Evolutionary conservation across 2,329 filamentous ascomycete species (phyloP).

Genomic region (Sporothrix curviconia): DNA sequence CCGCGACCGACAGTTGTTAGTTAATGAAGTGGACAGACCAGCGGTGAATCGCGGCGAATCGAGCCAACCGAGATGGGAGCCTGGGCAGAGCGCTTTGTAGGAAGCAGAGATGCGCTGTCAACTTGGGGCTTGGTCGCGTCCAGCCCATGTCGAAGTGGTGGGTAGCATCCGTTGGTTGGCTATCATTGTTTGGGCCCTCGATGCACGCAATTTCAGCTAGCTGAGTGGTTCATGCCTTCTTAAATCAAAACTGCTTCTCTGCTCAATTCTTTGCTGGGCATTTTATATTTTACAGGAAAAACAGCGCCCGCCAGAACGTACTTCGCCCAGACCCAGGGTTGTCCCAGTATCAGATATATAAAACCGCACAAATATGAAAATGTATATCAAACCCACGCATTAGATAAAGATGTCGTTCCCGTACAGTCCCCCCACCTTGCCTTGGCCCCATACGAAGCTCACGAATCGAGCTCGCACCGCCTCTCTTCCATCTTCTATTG

Average conservation of each 20-base stretch:
- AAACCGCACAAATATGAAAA: neutral
- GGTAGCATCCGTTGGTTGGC: constrained; percentile 6
- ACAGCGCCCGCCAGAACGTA: neutral
- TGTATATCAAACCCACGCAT: neutral
- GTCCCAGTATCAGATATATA: constrained; percentile 1
- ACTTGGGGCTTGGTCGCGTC: neutral
- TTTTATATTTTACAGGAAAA: neutral
- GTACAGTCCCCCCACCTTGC: too few relatives aligned
- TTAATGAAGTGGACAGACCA: too few relatives aligned
- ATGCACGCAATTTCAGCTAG: neutral
- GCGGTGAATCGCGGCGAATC: too few relatives aligned
- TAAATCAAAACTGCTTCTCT: constrained; percentile 6
- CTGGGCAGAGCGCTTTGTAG: too few relatives aligned
- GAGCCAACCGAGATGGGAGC: too few relatives aligned
- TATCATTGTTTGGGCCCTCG: neutral
- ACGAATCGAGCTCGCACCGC: too few relatives aligned
- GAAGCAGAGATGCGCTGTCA: constrained; percentile 10
- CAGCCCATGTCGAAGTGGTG: neutral
- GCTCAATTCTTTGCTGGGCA: neutral
- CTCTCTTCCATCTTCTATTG: neutral
- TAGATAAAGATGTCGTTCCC: too few relatives aligned
- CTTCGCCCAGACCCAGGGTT: neutral
- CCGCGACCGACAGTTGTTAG: too few relatives aligned
- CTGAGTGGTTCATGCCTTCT: too few relatives aligned
- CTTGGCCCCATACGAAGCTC: too few relatives aligned